Evolutionary conservation across 768 basidiomycete genomes (phyloP).

Genomic region (Psilocybe subaeruginosa): DNA sequence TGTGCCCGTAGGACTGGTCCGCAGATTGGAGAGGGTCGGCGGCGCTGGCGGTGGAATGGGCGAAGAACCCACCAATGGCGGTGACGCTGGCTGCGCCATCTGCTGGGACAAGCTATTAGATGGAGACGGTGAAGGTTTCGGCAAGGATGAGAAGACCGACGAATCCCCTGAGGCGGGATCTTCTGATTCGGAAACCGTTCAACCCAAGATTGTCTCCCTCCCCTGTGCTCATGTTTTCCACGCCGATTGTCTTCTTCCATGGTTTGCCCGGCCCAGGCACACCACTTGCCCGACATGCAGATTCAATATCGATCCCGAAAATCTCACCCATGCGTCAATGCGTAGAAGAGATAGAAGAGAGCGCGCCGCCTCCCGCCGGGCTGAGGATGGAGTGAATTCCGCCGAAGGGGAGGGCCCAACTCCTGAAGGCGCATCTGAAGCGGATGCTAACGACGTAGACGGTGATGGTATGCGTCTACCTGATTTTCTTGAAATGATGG

Average conservation of each 20-base stretch:
- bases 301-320: conserved; percentile 83
- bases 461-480: background rate
- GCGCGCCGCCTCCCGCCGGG: background rate
- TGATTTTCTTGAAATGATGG: background rate
- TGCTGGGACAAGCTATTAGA: conserved; percentile 75
- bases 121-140: conserved; percentile 37
- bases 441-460: background rate
- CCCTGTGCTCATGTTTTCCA: conserved; percentile 88
- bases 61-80: conserved; percentile 29
- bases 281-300: conserved; percentile 86
- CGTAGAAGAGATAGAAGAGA: conserved; percentile 17
- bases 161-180: conserved; percentile 10
- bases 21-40: conserved; percentile 60
- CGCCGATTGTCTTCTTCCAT: conserved; percentile 74
- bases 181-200: conserved; percentile 8
- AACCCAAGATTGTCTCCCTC: conserved; percentile 61
- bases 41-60: conserved; percentile 34
- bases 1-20: conserved; percentile 68
- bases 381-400: background rate
- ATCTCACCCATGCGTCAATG: conserved; percentile 52
- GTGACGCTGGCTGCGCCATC: conserved; percentile 64
- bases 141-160: conserved; percentile 20
- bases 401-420: background rate
- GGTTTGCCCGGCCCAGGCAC: conserved; percentile 79
- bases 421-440: background rate